Evolutionary conservation across 495 filamentous ascomycete species (phyloP), one percentile per base, ranked within the genome.

Genomic region (Articulospora tetracladia): DNA sequence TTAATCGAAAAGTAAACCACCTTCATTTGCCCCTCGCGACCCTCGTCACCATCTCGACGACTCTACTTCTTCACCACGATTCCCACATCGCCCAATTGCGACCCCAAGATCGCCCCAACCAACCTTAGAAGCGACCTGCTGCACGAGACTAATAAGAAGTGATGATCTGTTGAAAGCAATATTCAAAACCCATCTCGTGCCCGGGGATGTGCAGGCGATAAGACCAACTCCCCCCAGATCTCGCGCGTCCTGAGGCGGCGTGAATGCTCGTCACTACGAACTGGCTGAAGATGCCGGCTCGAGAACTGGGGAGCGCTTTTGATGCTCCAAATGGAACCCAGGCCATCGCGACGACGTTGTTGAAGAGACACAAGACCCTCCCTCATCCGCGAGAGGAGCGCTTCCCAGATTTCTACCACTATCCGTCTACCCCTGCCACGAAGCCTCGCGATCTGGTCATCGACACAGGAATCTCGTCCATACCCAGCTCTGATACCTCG

Each of bases 341-440:
- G 41, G 55, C 19, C 11, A 44, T 62, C 48, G 59, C 61, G 32
- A 58, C 61, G 19, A 60, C 59, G 36, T 73, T 76, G 55, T 76
- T 84, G 67, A 84, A 76, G 69, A 82, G 74, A 63, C 81, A 83
- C 66, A 82, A 81, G 66, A 68, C 73, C 23, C 72, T 84, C 23
- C 81, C 81, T 32, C 79, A 76, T 57, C 81, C 80, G 36, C 60
- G 65, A 59, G 57, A 72, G 69, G 55, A 76, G 64, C 59, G 36
- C 53, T 54, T 65, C 63, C 66, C 20, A 25, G 64, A 56, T 24
- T 46, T 27, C n/a, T 44, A 44, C 17, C 12, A 27, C n/a, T 64
- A 62, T 63, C 66, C 53, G 55, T 55, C 60, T 59, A 64, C 62
- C 13, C 64, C 58, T 55, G 57, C 58, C 12, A 65, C 69, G n/a